These are phyloP conservation scores for Rosa lucieae DNA, from an alignment of 306 rosid genomes.

Conservation along the genomic window DNA sequence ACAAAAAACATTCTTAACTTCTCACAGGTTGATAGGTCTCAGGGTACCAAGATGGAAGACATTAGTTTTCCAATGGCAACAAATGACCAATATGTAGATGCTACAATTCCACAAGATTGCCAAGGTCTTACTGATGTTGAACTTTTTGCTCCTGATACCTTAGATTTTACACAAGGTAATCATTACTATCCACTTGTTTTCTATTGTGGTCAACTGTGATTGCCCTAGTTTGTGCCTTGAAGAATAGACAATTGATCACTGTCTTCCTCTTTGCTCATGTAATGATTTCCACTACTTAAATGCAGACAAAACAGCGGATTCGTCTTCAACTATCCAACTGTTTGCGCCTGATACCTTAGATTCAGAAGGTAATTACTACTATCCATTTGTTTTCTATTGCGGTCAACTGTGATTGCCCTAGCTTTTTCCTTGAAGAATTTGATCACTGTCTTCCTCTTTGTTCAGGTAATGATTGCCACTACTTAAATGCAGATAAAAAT, in stretches of 20 bases:
- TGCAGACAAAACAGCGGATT: conserved; percentile 55
- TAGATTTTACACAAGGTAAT: conserved; percentile 52
- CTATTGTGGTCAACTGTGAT: neutral
- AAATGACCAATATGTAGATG: conserved; percentile 33
- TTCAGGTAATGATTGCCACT: conserved; percentile 27
- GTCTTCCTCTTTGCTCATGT: conserved; percentile 18
- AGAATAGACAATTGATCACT: conserved; percentile 14
- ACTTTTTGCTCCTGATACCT: conserved; percentile 56
- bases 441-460: conserved; percentile 13
- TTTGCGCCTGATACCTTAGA: conserved; percentile 56
- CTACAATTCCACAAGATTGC: conserved; percentile 32
- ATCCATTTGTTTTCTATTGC: conserved; percentile 10
- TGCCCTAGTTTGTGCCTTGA: conserved; percentile 18
- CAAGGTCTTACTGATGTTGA: conserved; percentile 31
- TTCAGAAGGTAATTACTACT: conserved; percentile 43
- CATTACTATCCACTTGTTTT: conserved; percentile 16
- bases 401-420: conserved; percentile 8
- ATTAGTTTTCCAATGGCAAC: conserved; percentile 29
- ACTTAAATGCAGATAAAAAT: conserved; percentile 47
- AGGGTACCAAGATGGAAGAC: conserved; percentile 35
- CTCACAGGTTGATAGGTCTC: conserved; percentile 67
- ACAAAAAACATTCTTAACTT: conserved; percentile 48
- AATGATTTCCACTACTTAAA: conserved; percentile 27
- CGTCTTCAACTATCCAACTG: conserved; percentile 35
- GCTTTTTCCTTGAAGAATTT: conserved; percentile 16